Conservation (phyloP, 768 basidiomycete genomes). For the Phanerodontia chrysosporium region DNA sequence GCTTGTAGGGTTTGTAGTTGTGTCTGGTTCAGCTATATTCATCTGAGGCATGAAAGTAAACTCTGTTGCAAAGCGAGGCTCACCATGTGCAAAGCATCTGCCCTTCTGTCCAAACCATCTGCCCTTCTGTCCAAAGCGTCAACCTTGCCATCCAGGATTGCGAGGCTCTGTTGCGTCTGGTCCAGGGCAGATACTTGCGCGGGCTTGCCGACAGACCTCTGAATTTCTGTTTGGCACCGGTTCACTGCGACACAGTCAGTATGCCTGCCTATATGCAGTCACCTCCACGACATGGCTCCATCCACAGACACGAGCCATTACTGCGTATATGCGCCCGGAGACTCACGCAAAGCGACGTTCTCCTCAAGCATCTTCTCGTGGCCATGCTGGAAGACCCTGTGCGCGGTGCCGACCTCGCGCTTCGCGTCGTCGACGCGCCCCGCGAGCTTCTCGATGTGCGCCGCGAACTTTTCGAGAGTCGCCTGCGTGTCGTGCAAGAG, state of each 20-base stretch:
- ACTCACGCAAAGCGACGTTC: slow-evolving; percentile 53
- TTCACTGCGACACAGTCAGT: slow-evolving; percentile 40
- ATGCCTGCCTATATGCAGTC: slow-evolving; percentile 1
- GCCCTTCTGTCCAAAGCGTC: slow-evolving; percentile 22
- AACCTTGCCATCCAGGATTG: slow-evolving; percentile 12
- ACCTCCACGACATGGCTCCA: no score
- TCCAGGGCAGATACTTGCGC: slow-evolving; percentile 37
- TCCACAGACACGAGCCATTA: no score
- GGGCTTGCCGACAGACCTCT: slow-evolving; percentile 52
- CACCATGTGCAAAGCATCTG: slow-evolving; percentile 22
- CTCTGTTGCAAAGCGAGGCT: no score
- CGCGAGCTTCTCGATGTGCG: slow-evolving; percentile 49
- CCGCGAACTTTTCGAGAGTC: slow-evolving; percentile 64
- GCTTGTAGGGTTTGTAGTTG: slow-evolving; percentile 54
- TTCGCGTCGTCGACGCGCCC: slow-evolving; percentile 47
- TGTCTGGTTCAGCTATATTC: slow-evolving; percentile 20
- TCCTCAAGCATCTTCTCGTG: slow-evolving; percentile 54
- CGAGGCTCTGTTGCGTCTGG: slow-evolving; percentile 15
- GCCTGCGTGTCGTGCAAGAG: slow-evolving; percentile 72
- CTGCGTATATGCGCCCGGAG: slow-evolving; percentile 18
- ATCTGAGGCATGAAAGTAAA: no score
- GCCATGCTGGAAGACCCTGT: slow-evolving; percentile 55
- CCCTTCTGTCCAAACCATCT: slow-evolving; percentile 21
- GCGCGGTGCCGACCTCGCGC: slow-evolving; percentile 47
- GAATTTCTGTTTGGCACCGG: slow-evolving; percentile 57